Evolutionary conservation across 2,329 filamentous ascomycete genomes (phyloP), one percentile per base, ranked within the genome.

Genomic region (Arthrinium phaeospermum): DNA sequence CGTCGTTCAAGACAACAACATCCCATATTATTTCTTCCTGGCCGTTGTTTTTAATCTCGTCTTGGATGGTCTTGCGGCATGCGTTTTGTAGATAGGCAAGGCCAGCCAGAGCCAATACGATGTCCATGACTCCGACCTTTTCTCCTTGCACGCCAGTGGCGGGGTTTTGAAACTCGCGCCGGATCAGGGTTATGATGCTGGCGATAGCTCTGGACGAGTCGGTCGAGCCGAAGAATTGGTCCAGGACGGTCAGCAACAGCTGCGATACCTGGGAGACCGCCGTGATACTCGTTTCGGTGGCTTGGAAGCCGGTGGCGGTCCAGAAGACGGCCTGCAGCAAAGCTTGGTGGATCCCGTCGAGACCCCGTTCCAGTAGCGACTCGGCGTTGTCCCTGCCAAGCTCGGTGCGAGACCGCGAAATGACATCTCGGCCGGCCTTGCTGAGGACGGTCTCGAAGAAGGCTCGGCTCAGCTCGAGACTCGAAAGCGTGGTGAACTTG

Each of bases 171-270:
- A 92, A 91, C 79, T 92, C 91, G 72, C 90, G 86, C 44, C 89
- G 86, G 67, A 92, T 87, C 45, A 92, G 82, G 0, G 88, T 88
- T 75, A 92, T 86, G 76, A 93, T 92, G 78, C 90, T 91, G 2
- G 90, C 89, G 72, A 92, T 91, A 14, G 91, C 91, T 53, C 90
- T 83, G 1, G 91, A 92, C 2, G 90, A 91, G 78, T 93, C 91
- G n/a, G 91, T 92, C 2, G 89, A 91, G 19, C 91, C 91, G 41
- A 92, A 88, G 51, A 92, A 87, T 74, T 90, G 88, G 77, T 93
- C 91, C 30, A 93, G 82, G 0, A 88, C 87, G 3, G 86, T 86
- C 12, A 92, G 82, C 0, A 91, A 81, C 45, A 91, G 81, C 73
- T 91, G 89, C 0, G 89, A 89, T 7, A 89, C 79, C 69, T 90